Evolutionary conservation across 2,329 filamentous ascomycete genomes (phyloP).

Genomic region (Sarocladium kiliense): DNA sequence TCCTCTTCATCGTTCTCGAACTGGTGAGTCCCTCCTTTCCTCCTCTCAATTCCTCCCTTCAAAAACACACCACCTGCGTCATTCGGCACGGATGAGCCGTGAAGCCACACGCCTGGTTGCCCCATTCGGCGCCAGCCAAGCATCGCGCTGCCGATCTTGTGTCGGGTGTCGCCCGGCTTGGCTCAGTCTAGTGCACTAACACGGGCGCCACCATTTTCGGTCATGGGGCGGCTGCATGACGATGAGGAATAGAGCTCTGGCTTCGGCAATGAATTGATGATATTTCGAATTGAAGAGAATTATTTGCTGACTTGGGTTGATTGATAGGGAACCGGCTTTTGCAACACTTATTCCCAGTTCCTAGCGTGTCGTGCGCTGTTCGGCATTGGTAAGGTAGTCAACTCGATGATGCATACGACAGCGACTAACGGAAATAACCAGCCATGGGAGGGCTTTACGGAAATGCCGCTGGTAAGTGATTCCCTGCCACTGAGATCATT

Average conservation of each 20-base stretch:
- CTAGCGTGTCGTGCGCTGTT: slow-evolving; percentile 71
- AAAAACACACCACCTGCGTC: background rate
- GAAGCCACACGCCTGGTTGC: background rate
- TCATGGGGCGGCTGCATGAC: too few species aligned
- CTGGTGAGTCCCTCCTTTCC: slow-evolving; percentile 41
- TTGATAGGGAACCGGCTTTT: slow-evolving; percentile 56
- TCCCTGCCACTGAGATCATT: background rate
- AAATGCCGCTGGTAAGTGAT: slow-evolving; percentile 51
- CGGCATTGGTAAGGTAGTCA: slow-evolving; percentile 43
- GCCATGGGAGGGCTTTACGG: slow-evolving; percentile 81
- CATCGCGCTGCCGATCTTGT: background rate
- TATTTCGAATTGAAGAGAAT: background rate
- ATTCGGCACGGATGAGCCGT: background rate
- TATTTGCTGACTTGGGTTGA: background rate
- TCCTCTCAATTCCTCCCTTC: background rate
- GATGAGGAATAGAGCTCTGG: too few species aligned
- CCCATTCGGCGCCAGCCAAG: background rate
- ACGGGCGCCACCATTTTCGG: too few species aligned
- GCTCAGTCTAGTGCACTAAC: slow-evolving; percentile 9
- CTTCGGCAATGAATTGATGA: too few species aligned
- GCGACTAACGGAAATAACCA: background rate
- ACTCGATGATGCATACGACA: background rate
- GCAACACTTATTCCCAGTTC: slow-evolving; percentile 63
- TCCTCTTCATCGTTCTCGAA: slow-evolving; percentile 67
- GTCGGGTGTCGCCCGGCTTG: slow-evolving; percentile 14